phyloP scores from a whole-genome alignment of 345 rosid species.

The Punica granatum region DNA sequence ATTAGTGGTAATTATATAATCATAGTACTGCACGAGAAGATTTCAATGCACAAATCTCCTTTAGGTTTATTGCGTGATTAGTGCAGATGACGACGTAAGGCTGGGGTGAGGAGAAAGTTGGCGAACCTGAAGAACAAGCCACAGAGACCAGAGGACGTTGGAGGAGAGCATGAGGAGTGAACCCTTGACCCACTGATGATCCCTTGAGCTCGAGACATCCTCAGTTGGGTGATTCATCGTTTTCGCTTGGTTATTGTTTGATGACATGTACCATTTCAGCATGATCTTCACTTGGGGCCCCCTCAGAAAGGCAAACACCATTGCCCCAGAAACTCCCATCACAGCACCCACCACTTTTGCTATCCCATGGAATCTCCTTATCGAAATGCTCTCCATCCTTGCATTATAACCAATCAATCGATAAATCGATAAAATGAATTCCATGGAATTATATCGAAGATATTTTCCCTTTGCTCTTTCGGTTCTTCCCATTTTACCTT shows the following conservation, averaged over 20 bases:
- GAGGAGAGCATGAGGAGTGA: constrained; percentile 66
- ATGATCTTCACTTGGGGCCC: constrained; percentile 50
- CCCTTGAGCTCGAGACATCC: constrained; percentile 1
- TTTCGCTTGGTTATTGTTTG: not conserved
- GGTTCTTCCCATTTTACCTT: constrained; percentile 27
- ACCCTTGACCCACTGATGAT: constrained; percentile 49
- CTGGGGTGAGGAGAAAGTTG: not conserved
- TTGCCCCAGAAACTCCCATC: constrained; percentile 53
- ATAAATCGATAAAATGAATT: no score
- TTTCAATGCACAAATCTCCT: no score
- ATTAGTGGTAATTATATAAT: no score
- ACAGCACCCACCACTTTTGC: constrained; percentile 68
- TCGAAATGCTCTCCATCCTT: constrained; percentile 37
- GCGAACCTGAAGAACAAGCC: constrained; percentile 79
- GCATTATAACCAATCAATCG: no score
- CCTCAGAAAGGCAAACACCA: constrained; percentile 70
- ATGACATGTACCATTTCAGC: constrained; percentile 17
- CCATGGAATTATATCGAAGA: no score
- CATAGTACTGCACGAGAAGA: no score
- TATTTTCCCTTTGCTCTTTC: no score
- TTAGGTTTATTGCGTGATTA: no score
- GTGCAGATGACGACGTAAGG: no score
- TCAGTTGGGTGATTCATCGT: constrained; percentile 4
- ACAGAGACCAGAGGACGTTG: constrained; percentile 66
- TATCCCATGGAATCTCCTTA: constrained; percentile 32